Percentiles rank a stretch among this genome's conserved stretches.
Evolutionary conservation across 495 filamentous ascomycete genomes (phyloP).

Genomic region (Achaetomiella virescens): DNA sequence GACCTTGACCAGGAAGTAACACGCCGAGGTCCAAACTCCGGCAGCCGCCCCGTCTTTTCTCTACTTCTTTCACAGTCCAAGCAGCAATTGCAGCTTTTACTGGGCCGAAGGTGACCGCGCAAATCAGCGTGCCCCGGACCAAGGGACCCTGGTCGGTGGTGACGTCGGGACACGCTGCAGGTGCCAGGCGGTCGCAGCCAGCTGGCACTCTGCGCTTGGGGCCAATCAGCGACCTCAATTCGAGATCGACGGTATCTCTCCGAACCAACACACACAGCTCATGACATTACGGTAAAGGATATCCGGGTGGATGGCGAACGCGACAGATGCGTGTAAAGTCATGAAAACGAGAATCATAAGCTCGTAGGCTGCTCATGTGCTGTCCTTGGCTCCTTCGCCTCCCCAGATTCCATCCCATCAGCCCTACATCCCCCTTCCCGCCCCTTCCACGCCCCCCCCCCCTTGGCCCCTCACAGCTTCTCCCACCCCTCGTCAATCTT

Average conservation of each 20-base stretch:
- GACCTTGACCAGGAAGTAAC: not conserved
- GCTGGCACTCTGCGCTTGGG: not conserved
- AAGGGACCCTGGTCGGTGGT: constrained; percentile 1
- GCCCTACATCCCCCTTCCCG: constrained; percentile 65
- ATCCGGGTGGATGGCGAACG: not conserved
- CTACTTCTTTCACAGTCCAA: not conserved
- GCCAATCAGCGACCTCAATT: not conserved
- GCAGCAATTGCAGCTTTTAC: constrained; percentile 14
- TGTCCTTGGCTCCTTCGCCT: constrained; percentile 53
- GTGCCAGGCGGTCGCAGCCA: not conserved
- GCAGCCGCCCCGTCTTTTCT: constrained; percentile 4
- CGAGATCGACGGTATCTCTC: not conserved
- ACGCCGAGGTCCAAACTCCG: constrained; percentile 10
- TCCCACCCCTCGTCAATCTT: constrained; percentile 22
- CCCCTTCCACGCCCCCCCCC: constrained; percentile 45
- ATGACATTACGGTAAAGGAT: not conserved
- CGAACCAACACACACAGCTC: not conserved
- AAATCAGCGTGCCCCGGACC: not conserved
- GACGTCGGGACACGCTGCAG: constrained; percentile 6
- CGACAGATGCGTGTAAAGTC: not conserved
- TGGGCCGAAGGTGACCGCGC: constrained; percentile 18
- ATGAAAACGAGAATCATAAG: not conserved
- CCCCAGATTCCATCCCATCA: constrained; percentile 60
- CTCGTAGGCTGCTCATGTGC: not conserved
- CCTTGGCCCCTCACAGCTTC: constrained; percentile 12